Base-by-base conservation (phyloP, 257 asterid genomes). In the Primulina tabacum region DNA sequence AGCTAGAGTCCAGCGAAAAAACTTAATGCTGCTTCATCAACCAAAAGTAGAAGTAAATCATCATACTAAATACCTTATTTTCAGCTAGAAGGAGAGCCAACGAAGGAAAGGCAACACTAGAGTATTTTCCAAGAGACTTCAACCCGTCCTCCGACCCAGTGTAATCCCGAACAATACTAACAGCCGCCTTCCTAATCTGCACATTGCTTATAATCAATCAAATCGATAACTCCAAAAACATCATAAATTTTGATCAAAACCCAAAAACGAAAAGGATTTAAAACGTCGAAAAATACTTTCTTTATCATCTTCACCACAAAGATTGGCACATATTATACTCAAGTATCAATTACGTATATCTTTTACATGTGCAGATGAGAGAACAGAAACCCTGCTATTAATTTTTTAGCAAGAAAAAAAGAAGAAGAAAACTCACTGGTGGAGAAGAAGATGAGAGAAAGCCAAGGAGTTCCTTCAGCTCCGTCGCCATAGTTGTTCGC, bases 121-220 rank as follows among this genome's bases (percentile, higher is more conserved):
- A 76, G 78, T 91, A 85, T 62, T 78, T 86, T 37, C 79, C 93
- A 30, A 94, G 88, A 69, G 96, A 87, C 77, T 72, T 73, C 64
- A 94, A 74, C 60, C 96, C 97, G 75, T 91, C 97, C 64, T 91
- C 99, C 12, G 96, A 88, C 35, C 99, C 99, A 55, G 97, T 94
- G 69, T 82, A 94, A 80, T 94, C 97, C 62, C 99, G 90, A 77
- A 91, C 84, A 29, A 94, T 94, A 71, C 72, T 79, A 21, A 89
- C 97, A 4, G 97, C 97, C 28, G 86, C 87, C 55, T 88, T 91
- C 80, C 77, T 86, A 75, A 94, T 86, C 97, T 94, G 68, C 37
- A 71, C 52, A 28, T 1, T 71, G 14, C 37, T 64, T 29, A 56
- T 26, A 24, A 34, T 11, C 30, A 52, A 67, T 2, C 33, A 33